A percentile compares a stretch with the other conserved stretches of the same genome.
These are phyloP conservation scores for Verticillium longisporum DNA, from an alignment of 2,329 filamentous ascomycete genomes.

Conservation along the genomic window DNA sequence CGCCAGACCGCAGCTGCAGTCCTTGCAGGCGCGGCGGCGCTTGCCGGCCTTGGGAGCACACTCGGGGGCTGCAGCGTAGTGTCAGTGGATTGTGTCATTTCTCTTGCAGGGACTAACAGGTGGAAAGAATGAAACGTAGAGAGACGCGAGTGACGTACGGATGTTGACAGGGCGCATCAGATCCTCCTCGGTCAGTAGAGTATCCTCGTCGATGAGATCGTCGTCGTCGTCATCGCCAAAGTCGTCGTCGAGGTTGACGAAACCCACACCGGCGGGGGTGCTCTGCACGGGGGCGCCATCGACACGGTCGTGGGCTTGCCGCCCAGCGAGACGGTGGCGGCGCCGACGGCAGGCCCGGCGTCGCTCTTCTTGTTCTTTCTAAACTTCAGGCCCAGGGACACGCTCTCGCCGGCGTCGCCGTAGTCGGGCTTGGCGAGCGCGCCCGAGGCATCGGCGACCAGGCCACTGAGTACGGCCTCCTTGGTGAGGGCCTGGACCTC, in stretches of 20 bases:
- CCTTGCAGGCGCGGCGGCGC: conserved; percentile 99
- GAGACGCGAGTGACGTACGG: conserved; percentile 50
- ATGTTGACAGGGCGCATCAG: conserved; percentile 69
- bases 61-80: conserved; percentile 55
- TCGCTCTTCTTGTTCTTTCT: conserved; percentile 51
- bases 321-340: conserved; percentile 22
- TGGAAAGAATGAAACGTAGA: too few species aligned
- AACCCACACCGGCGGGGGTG: conserved; percentile 52
- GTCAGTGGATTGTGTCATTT: conserved; percentile 17
- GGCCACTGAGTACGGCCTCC: conserved; percentile 80
- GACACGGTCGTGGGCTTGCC: conserved; percentile 26
- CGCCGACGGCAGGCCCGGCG: conserved; percentile 16
- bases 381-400: conserved; percentile 27
- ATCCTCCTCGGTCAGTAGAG: conserved; percentile 79
- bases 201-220: conserved; percentile 87
- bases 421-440: conserved; percentile 18
- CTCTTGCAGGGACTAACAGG: too few species aligned
- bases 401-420: conserved; percentile 21
- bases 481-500: conserved; percentile 45
- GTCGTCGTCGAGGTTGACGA: conserved; percentile 56
- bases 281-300: conserved; percentile 28
- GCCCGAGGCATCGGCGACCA: conserved; percentile 47
- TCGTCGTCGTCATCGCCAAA: conserved; percentile 62
- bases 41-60: conserved; percentile 82
- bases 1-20: conserved; percentile 92